Conservation (phyloP, 2,329 filamentous ascomycete genomes). For the Ophiostoma piceae region DNA sequence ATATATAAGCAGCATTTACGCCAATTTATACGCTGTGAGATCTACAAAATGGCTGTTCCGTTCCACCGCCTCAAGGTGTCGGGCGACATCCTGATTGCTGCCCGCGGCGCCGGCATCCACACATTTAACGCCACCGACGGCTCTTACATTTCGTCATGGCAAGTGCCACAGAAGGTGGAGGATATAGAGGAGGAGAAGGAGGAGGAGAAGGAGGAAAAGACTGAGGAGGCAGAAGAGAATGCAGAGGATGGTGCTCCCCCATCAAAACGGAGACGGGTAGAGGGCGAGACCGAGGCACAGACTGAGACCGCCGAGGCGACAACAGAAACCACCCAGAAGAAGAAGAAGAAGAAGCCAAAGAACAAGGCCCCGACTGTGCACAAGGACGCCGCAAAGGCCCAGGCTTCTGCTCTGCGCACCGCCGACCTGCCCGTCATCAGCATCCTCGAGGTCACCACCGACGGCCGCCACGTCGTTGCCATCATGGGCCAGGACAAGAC, state of each 20-base stretch:
- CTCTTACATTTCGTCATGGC: slow-evolving; percentile 58
- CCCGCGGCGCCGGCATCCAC: slow-evolving; percentile 66
- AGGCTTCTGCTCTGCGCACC: slow-evolving; percentile 32
- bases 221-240: not conserved
- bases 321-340: slow-evolving; percentile 27
- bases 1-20: not conserved
- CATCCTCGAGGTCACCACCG: slow-evolving; percentile 57
- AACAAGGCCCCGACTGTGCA: slow-evolving; percentile 5
- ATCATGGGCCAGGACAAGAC: slow-evolving; percentile 90
- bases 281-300: not conserved
- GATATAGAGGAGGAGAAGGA: slow-evolving; percentile 24
- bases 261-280: slow-evolving; percentile 21
- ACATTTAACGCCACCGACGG: slow-evolving; percentile 58
- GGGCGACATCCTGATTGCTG: slow-evolving; percentile 62
- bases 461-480: slow-evolving; percentile 65
- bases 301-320: not conserved
- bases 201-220: not conserved
- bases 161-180: slow-evolving; percentile 34
- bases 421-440: slow-evolving; percentile 61
- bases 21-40: not conserved
- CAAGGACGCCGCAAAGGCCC: not conserved
- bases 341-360: slow-evolving; percentile 35
- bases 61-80: slow-evolving; percentile 58
- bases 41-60: slow-evolving; percentile 39
- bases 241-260: slow-evolving; percentile 19